Evolutionary conservation across 164 flowering plant species (phyloP), one percentile per base, ranked within the genome.

Genomic region (Amborella trichopoda): DNA sequence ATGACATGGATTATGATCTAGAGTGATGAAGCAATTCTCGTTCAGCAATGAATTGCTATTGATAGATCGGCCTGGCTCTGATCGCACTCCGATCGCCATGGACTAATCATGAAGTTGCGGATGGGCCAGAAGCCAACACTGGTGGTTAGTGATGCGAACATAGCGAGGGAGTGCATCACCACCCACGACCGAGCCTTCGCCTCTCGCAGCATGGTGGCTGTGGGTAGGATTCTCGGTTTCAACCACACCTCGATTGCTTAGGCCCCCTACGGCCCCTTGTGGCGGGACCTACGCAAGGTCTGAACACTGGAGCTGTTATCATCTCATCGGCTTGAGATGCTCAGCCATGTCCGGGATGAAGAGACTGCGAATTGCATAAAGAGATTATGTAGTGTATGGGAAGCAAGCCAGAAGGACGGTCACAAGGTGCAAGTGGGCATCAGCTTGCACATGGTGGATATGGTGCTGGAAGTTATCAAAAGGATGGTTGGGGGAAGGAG

Each of bases 261-360:
- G 4, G 51, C 51, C 1, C 40, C 51, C 26, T 48, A 48, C 40
- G 51, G 51, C 16, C n/a, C n/a, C n/a, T n/a, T n/a, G n/a, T n/a
- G n/a, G n/a, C n/a, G n/a, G n/a, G n/a, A n/a, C n/a, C n/a, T 33
- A 16, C 51, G 51, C 3, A 48, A 48, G 51, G 23, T 48, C 2
- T 16, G 26, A 26, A 19, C 51, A 20, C 8, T 32, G 11, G 40
- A 48, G 26, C 27, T 48, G 9, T 26, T 48, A 18, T 30, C 51
- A 18, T 12, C 5, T 30, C 40, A 33, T 14, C 51, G 40, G 18
- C 51, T 48, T 6, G 34, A 30, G 34, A 6, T n/a, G n/a, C n/a
- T n/a, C n/a, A n/a, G n/a, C n/a, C n/a, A n/a, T n/a, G n/a, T n/a
- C n/a, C n/a, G n/a, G n/a, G n/a, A n/a, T n/a, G n/a, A n/a, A n/a